Conservation (phyloP, 139 green algal species). For the Yamagishiella unicocca region DNA sequence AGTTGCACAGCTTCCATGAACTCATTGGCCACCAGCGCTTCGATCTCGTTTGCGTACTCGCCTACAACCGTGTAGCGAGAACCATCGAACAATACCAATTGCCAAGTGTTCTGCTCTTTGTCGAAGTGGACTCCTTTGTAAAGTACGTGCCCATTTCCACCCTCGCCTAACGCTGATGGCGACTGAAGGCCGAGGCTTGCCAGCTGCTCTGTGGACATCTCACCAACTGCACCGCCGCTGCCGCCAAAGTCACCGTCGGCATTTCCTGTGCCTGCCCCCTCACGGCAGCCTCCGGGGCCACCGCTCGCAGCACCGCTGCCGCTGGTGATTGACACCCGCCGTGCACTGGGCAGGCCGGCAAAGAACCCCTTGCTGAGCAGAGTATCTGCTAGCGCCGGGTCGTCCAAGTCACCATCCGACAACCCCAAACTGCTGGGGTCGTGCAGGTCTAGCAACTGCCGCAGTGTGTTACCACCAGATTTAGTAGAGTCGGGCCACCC, state of each 20-base stretch:
- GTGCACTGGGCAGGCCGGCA: slow-evolving; percentile 30
- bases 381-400: slow-evolving; percentile 14
- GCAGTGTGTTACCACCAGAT: slow-evolving; percentile 12
- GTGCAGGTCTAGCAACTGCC: slow-evolving; percentile 22
- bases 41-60: slow-evolving; percentile 60
- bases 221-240: background rate
- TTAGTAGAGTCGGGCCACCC: slow-evolving; percentile 33
- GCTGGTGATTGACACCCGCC: background rate
- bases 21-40: slow-evolving; percentile 61
- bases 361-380: slow-evolving; percentile 15
- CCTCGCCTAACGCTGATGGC: background rate
- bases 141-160: slow-evolving; percentile 21
- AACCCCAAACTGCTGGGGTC: background rate
- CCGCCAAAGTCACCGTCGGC: background rate
- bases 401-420: background rate
- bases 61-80: slow-evolving; percentile 34
- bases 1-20: slow-evolving; percentile 47
- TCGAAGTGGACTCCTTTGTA: slow-evolving; percentile 60
- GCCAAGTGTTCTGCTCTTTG: slow-evolving; percentile 49
- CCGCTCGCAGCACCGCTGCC: background rate
- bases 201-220: slow-evolving; percentile 37
- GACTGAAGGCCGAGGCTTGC: slow-evolving; percentile 38
- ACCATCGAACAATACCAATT: slow-evolving; percentile 55
- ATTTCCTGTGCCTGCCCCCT: background rate
- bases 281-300: background rate